Evolutionary conservation across 345 rosid genomes (phyloP).

Genomic region (Trapa bicornis): DNA sequence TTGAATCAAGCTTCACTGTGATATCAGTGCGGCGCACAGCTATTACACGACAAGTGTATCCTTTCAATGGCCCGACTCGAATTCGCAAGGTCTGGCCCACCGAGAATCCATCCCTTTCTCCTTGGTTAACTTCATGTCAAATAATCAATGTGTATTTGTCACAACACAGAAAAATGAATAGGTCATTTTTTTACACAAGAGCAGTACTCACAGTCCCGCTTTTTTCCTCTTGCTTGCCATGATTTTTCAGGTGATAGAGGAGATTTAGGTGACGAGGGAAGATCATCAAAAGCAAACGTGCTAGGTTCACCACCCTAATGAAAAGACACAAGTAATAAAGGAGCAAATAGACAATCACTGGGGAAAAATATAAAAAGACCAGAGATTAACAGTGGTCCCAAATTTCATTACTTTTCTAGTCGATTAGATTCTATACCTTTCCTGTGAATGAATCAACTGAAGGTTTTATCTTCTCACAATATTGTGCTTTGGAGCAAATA

Average conservation of each 20-base stretch:
- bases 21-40: constrained; percentile 64
- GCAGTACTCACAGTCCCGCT: constrained; percentile 41
- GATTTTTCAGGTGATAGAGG: constrained; percentile 50
- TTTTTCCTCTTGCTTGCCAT: constrained; percentile 45
- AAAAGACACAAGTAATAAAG: constrained; percentile 9
- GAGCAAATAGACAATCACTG: not conserved
- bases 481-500: constrained; percentile 63
- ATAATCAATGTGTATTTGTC: constrained; percentile 5
- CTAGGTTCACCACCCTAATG: constrained; percentile 48
- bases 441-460: constrained; percentile 26
- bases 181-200: not conserved
- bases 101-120: constrained; percentile 59
- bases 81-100: constrained; percentile 90
- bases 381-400: not conserved
- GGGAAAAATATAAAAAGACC: not conserved
- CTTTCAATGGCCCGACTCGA: constrained; percentile 83
- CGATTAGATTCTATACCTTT: constrained; percentile 31
- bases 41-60: constrained; percentile 82
- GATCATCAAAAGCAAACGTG: constrained; percentile 42
- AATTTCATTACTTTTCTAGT: not conserved
- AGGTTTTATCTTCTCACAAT: constrained; percentile 66
- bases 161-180: not conserved
- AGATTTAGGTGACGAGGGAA: constrained; percentile 70
- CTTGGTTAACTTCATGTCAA: constrained; percentile 49
- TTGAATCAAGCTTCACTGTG: constrained; percentile 88